A percentile compares a stretch with the other conserved stretches of the same genome.
These are phyloP conservation scores for Backusella morwellensis DNA, from an alignment of 192 early-diverging fungal species.

Conservation along the genomic window DNA sequence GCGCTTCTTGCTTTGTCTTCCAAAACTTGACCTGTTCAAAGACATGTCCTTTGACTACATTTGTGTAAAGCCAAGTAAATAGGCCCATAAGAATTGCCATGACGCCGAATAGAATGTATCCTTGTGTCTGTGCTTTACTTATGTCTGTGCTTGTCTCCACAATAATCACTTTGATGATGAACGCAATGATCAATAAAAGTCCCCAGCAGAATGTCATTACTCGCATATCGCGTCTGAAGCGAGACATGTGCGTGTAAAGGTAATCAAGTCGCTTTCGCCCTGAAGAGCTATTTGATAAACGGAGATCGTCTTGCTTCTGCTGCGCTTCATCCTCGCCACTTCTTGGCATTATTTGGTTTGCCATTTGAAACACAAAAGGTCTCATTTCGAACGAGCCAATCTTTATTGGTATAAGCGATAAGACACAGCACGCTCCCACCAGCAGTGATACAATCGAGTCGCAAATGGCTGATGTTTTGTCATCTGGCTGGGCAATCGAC, in stretches of 20 bases:
- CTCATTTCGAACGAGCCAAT: constrained; percentile 22
- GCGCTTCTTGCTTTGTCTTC: neutral
- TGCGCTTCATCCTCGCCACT: constrained; percentile 4
- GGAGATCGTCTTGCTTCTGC: constrained; percentile 17
- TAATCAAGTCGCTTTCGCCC: constrained; percentile 18
- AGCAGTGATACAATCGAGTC: constrained; percentile 27
- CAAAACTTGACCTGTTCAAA: constrained; percentile 1
- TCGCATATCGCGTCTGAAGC: constrained; percentile 33
- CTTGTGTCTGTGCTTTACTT: neutral
- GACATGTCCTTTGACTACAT: constrained; percentile 19
- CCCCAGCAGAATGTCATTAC: constrained; percentile 37
- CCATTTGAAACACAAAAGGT: constrained; percentile 34
- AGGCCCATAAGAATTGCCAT: neutral
- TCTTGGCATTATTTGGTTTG: constrained; percentile 32
- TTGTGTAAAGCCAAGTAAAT: constrained; percentile 29
- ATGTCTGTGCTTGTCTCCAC: constrained; percentile 20
- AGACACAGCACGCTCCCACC: constrained; percentile 26
- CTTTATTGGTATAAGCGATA: constrained; percentile 25
- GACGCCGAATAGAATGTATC: constrained; percentile 19
- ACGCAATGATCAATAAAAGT: constrained; percentile 18
- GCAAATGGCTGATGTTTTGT: constrained; percentile 23
- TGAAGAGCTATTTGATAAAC: neutral
- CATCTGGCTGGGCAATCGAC: constrained; percentile 35
- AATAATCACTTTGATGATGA: constrained; percentile 35
- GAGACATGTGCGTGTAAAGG: constrained; percentile 27